phyloP scores from a whole-genome alignment of 768 basidiomycete genomes.

The Boletus subcaerulescens region DNA sequence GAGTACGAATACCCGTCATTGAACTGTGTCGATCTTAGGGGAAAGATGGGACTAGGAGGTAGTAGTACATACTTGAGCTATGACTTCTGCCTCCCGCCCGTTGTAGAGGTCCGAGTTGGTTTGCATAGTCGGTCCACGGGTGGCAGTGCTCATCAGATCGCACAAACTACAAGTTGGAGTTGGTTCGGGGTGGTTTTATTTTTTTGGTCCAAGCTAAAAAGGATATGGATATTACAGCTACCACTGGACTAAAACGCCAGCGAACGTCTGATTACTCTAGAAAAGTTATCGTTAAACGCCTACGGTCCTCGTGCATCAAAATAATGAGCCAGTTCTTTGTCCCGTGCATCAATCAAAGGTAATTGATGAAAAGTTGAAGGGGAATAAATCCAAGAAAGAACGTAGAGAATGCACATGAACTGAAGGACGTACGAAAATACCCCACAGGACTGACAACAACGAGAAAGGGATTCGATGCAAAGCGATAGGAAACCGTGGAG shows the following conservation, averaged over 20 bases:
- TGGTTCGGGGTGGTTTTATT: slow-evolving; percentile 7
- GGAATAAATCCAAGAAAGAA: slow-evolving; percentile 25
- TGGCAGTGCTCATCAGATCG: slow-evolving; percentile 22
- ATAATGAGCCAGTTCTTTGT: slow-evolving; percentile 13
- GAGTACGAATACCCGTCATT: slow-evolving; percentile 47
- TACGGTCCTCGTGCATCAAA: slow-evolving; percentile 17
- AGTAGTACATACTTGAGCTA: slow-evolving; percentile 20
- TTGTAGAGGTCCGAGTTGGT: slow-evolving; percentile 23
- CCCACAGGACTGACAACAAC: slow-evolving; percentile 13
- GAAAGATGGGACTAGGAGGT: background rate
- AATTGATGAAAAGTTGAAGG: slow-evolving; percentile 7
- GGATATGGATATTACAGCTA: slow-evolving; percentile 32
- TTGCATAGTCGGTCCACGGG: slow-evolving; percentile 9
- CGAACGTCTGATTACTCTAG: slow-evolving; percentile 25
- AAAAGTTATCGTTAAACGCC: slow-evolving; percentile 17
- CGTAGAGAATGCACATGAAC: slow-evolving; percentile 16
- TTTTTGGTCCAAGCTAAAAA: slow-evolving; percentile 14
- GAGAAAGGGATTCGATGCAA: slow-evolving; percentile 21
- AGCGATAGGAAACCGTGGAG: slow-evolving; percentile 24
- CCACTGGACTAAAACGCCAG: slow-evolving; percentile 29
- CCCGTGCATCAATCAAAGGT: slow-evolving; percentile 12
- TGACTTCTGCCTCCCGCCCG: slow-evolving; percentile 30
- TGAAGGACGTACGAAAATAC: slow-evolving; percentile 18
- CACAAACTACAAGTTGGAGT: background rate
- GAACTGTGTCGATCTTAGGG: slow-evolving; percentile 48